phyloP scores from a whole-genome alignment of 2,329 filamentous ascomycete genomes.

The Hirsutella rhossiliensis region DNA sequence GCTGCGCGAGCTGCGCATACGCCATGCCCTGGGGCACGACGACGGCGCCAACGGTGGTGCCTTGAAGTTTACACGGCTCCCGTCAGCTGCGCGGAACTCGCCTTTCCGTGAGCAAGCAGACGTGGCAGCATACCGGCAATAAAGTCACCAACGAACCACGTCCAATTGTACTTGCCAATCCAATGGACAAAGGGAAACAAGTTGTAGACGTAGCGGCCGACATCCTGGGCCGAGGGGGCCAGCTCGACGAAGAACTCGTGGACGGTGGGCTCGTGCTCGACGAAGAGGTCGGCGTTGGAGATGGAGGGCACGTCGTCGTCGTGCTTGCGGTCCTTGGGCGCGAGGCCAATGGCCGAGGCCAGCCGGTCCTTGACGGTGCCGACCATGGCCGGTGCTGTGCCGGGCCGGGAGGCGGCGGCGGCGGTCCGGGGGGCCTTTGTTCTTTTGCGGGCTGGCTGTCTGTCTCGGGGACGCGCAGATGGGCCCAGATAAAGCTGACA shows the following conservation, averaged over 20 bases:
- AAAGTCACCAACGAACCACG: conserved; percentile 34
- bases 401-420: neutral
- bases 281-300: conserved; percentile 22
- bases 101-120: neutral
- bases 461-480: too few relatives aligned
- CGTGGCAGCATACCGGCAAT: conserved; percentile 25
- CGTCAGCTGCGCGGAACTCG: conserved; percentile 8
- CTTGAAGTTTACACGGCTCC: conserved; percentile 8
- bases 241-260: conserved; percentile 26
- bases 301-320: conserved; percentile 22
- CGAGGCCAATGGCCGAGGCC: conserved; percentile 19
- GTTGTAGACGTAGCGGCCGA: conserved; percentile 22
- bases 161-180: conserved; percentile 37
- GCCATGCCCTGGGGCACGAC: conserved; percentile 45
- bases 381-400: conserved; percentile 4
- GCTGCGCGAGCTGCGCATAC: conserved; percentile 35
- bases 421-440: neutral
- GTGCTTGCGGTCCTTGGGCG: conserved; percentile 16
- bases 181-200: conserved; percentile 37
- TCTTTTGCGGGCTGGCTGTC: neutral
- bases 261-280: conserved; percentile 30
- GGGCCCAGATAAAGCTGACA: too few relatives aligned
- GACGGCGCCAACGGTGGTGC: conserved; percentile 36
- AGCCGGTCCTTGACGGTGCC: conserved; percentile 13
- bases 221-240: conserved; percentile 17